Evolutionary conservation across 2,329 filamentous ascomycete genomes (phyloP).

Genomic region (Botrytis galanthina): DNA sequence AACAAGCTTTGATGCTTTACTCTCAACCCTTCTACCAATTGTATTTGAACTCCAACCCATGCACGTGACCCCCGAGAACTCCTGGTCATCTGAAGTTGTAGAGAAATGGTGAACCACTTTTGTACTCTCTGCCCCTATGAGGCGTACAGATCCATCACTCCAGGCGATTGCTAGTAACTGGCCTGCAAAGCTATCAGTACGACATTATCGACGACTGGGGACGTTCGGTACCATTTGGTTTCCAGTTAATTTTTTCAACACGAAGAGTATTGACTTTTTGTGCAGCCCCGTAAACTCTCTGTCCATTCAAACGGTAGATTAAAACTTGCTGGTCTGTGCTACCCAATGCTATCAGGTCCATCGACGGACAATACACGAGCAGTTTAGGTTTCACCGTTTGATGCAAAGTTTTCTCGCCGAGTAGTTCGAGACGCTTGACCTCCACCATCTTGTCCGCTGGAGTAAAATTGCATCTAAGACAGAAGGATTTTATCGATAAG

Average conservation of each 20-base stretch:
- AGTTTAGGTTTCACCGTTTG: conserved; percentile 55
- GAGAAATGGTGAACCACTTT: conserved; percentile 74
- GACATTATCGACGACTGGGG: background rate
- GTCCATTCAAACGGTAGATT: conserved; percentile 76
- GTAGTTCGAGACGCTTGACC: conserved; percentile 39
- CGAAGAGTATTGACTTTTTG: conserved; percentile 39
- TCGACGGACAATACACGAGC: conserved; percentile 75
- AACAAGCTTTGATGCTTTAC: conserved; percentile 14
- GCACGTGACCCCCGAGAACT: conserved; percentile 45
- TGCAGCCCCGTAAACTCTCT: conserved; percentile 57
- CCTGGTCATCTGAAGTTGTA: conserved; percentile 31
- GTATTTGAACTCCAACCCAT: conserved; percentile 40
- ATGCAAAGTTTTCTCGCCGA: conserved; percentile 58
- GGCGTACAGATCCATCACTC: conserved; percentile 74
- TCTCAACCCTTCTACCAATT: conserved; percentile 27
- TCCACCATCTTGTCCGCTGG: conserved; percentile 26
- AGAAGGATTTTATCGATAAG: background rate
- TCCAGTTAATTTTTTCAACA: conserved; percentile 42
- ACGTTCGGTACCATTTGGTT: conserved; percentile 37
- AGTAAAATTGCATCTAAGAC: background rate
- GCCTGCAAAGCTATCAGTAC: conserved; percentile 41
- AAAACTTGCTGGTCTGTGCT: conserved; percentile 66
- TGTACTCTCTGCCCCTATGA: conserved; percentile 76
- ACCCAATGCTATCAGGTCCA: conserved; percentile 78
- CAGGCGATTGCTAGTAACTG: conserved; percentile 80